A percentile compares a stretch with the other conserved stretches of the same genome.
Conservation (phyloP, 495 filamentous ascomycete genomes). For the Podospora conica region DNA sequence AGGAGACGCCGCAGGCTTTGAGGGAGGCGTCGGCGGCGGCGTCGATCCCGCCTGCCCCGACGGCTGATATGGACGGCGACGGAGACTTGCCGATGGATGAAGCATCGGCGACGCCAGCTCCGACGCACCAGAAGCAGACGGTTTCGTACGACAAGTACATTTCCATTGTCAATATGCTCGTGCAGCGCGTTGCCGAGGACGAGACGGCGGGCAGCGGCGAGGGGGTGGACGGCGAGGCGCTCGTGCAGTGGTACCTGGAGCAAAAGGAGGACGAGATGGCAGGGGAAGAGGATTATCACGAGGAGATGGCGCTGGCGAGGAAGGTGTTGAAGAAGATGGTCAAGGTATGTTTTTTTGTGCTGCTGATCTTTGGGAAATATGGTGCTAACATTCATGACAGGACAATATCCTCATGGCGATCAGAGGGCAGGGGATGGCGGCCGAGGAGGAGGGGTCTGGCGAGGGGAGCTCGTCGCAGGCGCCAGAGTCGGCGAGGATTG, state of each 20-base stretch:
- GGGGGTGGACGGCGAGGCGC: slow-evolving; percentile 80
- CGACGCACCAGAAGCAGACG: slow-evolving; percentile 64
- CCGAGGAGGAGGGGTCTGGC: slow-evolving; percentile 42
- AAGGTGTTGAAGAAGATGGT: slow-evolving; percentile 96
- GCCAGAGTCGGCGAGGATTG: slow-evolving; percentile 39
- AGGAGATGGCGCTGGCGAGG: slow-evolving; percentile 66
- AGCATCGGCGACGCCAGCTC: slow-evolving; percentile 18
- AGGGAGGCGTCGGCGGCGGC: slow-evolving; percentile 36
- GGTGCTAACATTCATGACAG: slow-evolving; percentile 39
- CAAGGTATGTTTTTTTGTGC: slow-evolving; percentile 58
- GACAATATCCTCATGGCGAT: slow-evolving; percentile 92
- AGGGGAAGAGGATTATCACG: slow-evolving; percentile 69
- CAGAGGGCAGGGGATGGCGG: slow-evolving; percentile 69
- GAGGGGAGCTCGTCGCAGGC: slow-evolving; percentile 37
- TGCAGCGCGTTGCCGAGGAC: slow-evolving; percentile 62
- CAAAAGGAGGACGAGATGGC: slow-evolving; percentile 81
- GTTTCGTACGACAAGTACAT: slow-evolving; percentile 96
- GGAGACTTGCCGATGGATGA: slow-evolving; percentile 65
- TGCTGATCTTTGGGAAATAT: not conserved
- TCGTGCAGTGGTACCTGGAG: slow-evolving; percentile 90
- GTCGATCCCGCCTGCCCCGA: slow-evolving; percentile 24
- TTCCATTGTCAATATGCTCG: slow-evolving; percentile 76
- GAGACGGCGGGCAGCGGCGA: slow-evolving; percentile 73
- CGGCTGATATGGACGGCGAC: slow-evolving; percentile 44
- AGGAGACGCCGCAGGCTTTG: slow-evolving; percentile 32